These are phyloP conservation scores for Trichoderma sp. DNA, from an alignment of 2,329 filamentous ascomycete species.

Conservation along the genomic window DNA sequence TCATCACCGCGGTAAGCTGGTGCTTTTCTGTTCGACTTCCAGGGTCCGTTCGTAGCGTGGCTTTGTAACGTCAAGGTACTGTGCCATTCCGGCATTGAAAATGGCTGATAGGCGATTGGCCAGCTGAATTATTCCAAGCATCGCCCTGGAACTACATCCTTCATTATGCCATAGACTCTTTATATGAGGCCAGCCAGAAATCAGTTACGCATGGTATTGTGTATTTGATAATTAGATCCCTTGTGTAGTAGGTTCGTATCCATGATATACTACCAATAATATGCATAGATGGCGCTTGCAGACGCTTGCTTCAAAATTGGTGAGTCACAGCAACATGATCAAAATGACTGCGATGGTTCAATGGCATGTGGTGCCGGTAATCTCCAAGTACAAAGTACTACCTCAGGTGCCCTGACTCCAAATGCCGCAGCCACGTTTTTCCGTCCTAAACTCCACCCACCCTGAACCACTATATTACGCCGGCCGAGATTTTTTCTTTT, in stretches of 20 bases:
- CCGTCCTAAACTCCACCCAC: slow-evolving; percentile 1
- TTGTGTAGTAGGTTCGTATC: background rate
- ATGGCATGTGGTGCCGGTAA: background rate
- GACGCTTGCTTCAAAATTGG: background rate
- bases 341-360: background rate
- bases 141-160: background rate
- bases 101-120: background rate
- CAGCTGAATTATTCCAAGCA: background rate
- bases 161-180: background rate
- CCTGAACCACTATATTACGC: background rate
- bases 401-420: background rate
- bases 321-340: background rate
- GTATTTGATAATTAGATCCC: background rate
- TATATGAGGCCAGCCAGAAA: background rate
- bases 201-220: background rate
- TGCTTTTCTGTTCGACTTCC: background rate
- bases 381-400: background rate
- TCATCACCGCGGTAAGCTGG: too few relatives aligned
- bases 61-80: background rate
- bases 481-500: slow-evolving; percentile 24
- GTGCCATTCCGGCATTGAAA: background rate
- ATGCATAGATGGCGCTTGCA: background rate
- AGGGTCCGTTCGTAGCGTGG: background rate
- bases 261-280: background rate
- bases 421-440: slow-evolving; percentile 16